These are phyloP conservation scores for Phellinidium pouzarii DNA, from an alignment of 1,284 basidiomycete species.

Conservation along the genomic window DNA sequence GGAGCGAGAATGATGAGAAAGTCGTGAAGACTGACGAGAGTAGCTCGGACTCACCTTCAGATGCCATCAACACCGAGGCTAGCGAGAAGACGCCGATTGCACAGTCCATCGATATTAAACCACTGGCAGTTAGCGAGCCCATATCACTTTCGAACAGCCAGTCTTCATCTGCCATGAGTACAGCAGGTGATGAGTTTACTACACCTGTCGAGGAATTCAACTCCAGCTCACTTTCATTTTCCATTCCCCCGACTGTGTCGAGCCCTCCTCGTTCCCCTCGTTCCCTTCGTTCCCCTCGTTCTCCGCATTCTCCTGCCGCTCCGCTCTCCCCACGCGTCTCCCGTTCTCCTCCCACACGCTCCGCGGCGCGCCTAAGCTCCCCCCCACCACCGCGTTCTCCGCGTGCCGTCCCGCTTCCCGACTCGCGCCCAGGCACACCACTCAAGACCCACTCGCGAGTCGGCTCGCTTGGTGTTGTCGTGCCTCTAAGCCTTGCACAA, in stretches of 20 bases:
- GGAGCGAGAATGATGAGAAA: background rate
- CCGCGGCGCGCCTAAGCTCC: constrained; percentile 13
- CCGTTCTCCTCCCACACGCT: constrained; percentile 4
- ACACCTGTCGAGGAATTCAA: constrained; percentile 30
- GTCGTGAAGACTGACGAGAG: background rate
- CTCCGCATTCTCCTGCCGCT: constrained; percentile 4
- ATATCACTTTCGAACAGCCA: constrained; percentile 6
- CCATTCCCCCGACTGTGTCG: background rate
- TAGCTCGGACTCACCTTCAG: background rate
- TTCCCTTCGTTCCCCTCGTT: background rate
- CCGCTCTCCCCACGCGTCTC: constrained; percentile 1
- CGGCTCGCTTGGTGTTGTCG: constrained; percentile 20
- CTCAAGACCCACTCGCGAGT: constrained; percentile 11
- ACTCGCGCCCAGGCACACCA: constrained; percentile 33
- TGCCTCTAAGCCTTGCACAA: constrained; percentile 12
- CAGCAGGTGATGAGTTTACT: constrained; percentile 25
- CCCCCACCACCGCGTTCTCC: constrained; percentile 21
- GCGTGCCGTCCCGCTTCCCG: constrained; percentile 36
- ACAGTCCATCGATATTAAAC: background rate
- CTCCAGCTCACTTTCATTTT: background rate
- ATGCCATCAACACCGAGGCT: constrained; percentile 1
- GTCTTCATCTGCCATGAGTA: constrained; percentile 9
- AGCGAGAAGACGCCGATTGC: constrained; percentile 10
- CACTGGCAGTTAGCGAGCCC: background rate
- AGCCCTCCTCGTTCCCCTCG: constrained; percentile 6